Conservation (phyloP, 495 filamentous ascomycete genomes). For the Penicillium salamii region DNA sequence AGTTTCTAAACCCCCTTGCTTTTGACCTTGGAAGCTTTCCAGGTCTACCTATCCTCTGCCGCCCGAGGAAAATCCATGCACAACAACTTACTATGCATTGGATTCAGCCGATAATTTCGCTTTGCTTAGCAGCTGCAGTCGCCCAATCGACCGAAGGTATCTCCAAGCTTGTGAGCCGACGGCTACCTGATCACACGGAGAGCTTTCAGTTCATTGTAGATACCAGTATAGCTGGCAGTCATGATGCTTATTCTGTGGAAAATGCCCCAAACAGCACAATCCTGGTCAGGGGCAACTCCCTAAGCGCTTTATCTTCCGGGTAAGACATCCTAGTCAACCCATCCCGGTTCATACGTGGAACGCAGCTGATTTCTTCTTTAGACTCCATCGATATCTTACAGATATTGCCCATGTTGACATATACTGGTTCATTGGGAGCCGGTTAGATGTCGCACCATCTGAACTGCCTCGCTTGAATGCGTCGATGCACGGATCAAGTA, state of each 20-base stretch:
- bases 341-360: background rate
- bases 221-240: conserved; percentile 18
- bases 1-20: background rate
- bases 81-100: conserved; percentile 8
- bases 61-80: no score
- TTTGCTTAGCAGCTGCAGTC: conserved; percentile 7
- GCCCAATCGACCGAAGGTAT: conserved; percentile 41
- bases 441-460: conserved; percentile 16
- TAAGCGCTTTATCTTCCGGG: conserved; percentile 47
- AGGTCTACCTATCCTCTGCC: no score
- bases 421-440: conserved; percentile 46
- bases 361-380: conserved; percentile 2
- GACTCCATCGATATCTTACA: conserved; percentile 49
- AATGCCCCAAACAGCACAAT: conserved; percentile 38
- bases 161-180: conserved; percentile 42
- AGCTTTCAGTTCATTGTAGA: conserved; percentile 39
- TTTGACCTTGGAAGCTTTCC: no score
- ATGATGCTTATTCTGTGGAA: conserved; percentile 44
- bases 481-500: conserved; percentile 22
- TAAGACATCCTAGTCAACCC: conserved; percentile 1
- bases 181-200: conserved; percentile 41
- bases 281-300: conserved; percentile 41
- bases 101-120: conserved; percentile 10
- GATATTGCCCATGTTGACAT: conserved; percentile 49
- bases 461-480: conserved; percentile 11